These are phyloP conservation scores for Fusarium subglutinans DNA, from an alignment of 2,329 filamentous ascomycete genomes.

Conservation along the genomic window DNA sequence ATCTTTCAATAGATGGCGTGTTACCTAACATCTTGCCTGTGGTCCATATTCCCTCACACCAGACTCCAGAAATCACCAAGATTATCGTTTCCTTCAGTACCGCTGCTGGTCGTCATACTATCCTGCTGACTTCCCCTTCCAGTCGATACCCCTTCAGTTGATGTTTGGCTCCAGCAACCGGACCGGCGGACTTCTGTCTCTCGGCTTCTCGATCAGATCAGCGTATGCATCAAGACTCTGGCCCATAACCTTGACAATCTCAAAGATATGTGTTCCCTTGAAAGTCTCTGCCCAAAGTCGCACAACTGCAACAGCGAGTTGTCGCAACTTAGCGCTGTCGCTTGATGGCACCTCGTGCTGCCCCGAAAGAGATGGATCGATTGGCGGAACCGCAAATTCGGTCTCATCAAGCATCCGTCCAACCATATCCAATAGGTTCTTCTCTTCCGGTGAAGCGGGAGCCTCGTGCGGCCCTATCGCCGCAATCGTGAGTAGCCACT, in stretches of 20 bases:
- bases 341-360: constrained; percentile 56
- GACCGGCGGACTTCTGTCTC: constrained; percentile 53
- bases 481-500: constrained; percentile 67
- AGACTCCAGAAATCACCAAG: constrained; percentile 17
- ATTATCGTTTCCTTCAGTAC: background rate
- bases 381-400: constrained; percentile 65
- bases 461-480: constrained; percentile 61
- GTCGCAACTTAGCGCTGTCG: constrained; percentile 62
- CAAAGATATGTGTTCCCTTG: constrained; percentile 69
- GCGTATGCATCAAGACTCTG: constrained; percentile 66
- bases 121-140: background rate
- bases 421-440: constrained; percentile 63
- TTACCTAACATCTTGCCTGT: background rate
- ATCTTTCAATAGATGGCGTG: background rate
- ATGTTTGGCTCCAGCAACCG: constrained; percentile 39
- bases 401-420: constrained; percentile 69
- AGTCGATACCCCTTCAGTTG: constrained; percentile 7
- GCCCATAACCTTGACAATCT: constrained; percentile 67
- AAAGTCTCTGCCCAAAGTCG: constrained; percentile 70
- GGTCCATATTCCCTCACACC: background rate
- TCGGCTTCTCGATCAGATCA: constrained; percentile 64
- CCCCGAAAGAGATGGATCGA: constrained; percentile 63
- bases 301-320: constrained; percentile 66
- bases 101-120: background rate
- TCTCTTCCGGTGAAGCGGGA: constrained; percentile 62